phyloP scores from a whole-genome alignment of 768 basidiomycete species.

The Kwoniella sp. region DNA sequence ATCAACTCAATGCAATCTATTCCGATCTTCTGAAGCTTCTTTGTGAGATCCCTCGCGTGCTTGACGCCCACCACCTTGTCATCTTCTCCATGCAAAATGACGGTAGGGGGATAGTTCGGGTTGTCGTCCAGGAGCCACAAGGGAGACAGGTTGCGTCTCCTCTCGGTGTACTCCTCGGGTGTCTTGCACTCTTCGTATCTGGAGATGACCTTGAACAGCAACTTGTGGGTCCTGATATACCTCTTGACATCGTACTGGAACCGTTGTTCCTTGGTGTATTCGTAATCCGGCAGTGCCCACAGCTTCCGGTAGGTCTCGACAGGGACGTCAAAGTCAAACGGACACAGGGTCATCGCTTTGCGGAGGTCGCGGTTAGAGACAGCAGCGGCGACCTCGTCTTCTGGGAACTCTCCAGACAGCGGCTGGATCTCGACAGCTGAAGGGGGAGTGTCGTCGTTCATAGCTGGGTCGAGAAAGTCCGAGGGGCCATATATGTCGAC shows the following conservation, averaged over 20 bases:
- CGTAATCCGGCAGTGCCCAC: constrained; percentile 1
- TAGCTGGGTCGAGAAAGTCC: constrained; percentile 1
- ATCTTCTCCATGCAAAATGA: constrained; percentile 5
- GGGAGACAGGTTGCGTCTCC: not conserved
- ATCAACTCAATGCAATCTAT: constrained; percentile 2
- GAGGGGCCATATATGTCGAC: constrained; percentile 6
- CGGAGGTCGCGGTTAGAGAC: constrained; percentile 1
- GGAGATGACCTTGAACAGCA: not conserved
- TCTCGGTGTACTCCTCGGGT: constrained; percentile 1
- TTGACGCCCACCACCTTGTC: not conserved
- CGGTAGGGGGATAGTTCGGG: constrained; percentile 2
- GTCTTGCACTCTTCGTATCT: constrained; percentile 1
- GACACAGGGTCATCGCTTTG: not conserved
- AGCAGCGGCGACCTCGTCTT: constrained; percentile 2
- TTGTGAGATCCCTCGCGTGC: constrained; percentile 3
- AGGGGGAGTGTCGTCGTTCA: not conserved
- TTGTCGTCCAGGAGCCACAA: not conserved
- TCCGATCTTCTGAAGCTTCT: constrained; percentile 3
- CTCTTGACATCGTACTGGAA: constrained; percentile 4
- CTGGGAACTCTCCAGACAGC: constrained; percentile 2
- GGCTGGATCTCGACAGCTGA: not conserved
- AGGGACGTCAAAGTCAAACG: constrained; percentile 3
- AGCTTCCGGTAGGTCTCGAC: not conserved
- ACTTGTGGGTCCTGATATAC: constrained; percentile 1
- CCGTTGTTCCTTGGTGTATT: not conserved